Conservation (phyloP, 495 filamentous ascomycete species). For the Lepraria neglecta region DNA sequence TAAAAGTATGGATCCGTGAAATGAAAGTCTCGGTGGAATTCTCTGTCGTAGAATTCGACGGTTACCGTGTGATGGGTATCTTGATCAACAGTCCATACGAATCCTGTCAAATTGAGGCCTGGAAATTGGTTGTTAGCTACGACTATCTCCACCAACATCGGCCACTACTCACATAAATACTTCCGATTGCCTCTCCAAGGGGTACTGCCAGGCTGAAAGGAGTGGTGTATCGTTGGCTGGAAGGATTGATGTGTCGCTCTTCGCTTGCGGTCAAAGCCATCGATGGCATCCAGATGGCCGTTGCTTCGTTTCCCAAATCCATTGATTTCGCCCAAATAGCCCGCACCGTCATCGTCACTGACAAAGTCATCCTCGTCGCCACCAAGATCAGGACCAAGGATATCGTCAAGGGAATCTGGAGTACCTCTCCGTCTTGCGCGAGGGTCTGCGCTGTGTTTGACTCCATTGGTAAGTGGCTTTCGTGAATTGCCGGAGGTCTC, state of each 20-base stretch:
- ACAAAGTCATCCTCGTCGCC: conserved; percentile 70
- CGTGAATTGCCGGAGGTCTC: conserved; percentile 63
- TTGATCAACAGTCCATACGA: conserved; percentile 96
- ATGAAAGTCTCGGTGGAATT: conserved; percentile 87
- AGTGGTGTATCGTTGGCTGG: conserved; percentile 64
- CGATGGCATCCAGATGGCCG: conserved; percentile 44
- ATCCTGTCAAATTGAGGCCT: conserved; percentile 80
- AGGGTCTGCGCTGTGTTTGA: conserved; percentile 44
- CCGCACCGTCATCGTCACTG: conserved; percentile 90
- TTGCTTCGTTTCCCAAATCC: conserved; percentile 54
- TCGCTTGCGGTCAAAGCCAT: conserved; percentile 55
- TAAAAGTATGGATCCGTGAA: conserved; percentile 91
- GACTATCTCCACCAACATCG: too few species aligned
- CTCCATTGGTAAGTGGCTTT: conserved; percentile 49
- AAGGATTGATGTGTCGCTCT: conserved; percentile 43
- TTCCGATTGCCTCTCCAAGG: conserved; percentile 90
- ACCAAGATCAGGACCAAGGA: conserved; percentile 37
- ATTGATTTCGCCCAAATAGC: conserved; percentile 66
- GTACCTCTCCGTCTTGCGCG: conserved; percentile 39
- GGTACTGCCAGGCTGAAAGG: conserved; percentile 90
- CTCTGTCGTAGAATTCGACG: conserved; percentile 93
- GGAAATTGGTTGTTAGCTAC: conserved; percentile 26
- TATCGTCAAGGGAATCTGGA: conserved; percentile 55
- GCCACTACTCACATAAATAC: conserved; percentile 60
- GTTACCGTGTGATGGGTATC: conserved; percentile 92